phyloP scores from a whole-genome alignment of 805 yeast species.

The Ogataea pilisensis region DNA sequence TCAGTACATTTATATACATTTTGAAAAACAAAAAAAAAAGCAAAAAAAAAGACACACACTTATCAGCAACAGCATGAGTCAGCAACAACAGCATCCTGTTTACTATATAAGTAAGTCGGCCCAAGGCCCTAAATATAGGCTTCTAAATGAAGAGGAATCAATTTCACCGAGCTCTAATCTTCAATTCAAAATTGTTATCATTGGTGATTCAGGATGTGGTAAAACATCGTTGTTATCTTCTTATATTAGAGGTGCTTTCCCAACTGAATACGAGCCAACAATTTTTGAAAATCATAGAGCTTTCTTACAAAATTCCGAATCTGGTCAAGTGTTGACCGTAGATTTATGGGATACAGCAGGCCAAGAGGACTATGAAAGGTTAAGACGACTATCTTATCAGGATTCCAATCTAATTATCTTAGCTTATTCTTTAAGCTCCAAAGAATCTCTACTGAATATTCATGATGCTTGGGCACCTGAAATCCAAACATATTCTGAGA shows the following conservation, averaged over 20 bases:
- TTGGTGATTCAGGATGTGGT: slow-evolving; percentile 99
- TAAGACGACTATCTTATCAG: slow-evolving; percentile 83
- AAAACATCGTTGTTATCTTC: slow-evolving; percentile 93
- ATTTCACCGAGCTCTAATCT: slow-evolving; percentile 32
- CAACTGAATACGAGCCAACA: slow-evolving; percentile 96
- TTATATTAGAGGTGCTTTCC: slow-evolving; percentile 92
- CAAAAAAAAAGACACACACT: too few species aligned
- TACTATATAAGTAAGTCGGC: slow-evolving; percentile 19
- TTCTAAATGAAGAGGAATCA: slow-evolving; percentile 18
- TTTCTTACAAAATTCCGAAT: slow-evolving; percentile 85
- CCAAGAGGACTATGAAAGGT: slow-evolving; percentile 84
- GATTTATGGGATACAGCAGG: slow-evolving; percentile 98
- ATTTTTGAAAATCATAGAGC: slow-evolving; percentile 94
- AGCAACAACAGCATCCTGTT: neutral
- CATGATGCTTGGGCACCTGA: slow-evolving; percentile 88
- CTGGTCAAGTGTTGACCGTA: slow-evolving; percentile 78
- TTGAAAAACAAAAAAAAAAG: too few species aligned
- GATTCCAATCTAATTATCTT: slow-evolving; percentile 72
- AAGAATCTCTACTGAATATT: slow-evolving; percentile 64
- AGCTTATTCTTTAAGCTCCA: slow-evolving; percentile 68
- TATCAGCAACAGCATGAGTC: neutral
- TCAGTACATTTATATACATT: too few species aligned
- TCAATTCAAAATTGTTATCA: slow-evolving; percentile 62
- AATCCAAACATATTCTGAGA: slow-evolving; percentile 76
- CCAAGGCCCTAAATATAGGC: slow-evolving; percentile 20